phyloP scores from a whole-genome alignment of 306 rosid species.

The Macrotyloma uniflorum region DNA sequence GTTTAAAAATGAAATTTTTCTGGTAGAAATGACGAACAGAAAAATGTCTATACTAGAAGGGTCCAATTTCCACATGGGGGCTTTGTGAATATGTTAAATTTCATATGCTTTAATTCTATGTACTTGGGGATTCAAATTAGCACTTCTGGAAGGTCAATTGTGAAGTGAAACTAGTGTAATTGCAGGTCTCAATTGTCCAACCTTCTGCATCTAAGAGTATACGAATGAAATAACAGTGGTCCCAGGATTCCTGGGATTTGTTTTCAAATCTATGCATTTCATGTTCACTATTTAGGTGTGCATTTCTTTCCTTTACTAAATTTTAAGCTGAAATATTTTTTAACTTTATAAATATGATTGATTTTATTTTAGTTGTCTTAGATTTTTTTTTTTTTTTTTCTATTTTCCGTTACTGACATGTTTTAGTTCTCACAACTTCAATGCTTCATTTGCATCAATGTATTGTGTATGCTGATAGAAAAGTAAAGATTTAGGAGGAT shows the following conservation, averaged over 20 bases:
- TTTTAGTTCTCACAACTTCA: too few species aligned
- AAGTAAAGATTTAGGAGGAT: too few species aligned
- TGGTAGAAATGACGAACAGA: conserved; percentile 25
- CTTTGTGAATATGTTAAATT: conserved; percentile 48
- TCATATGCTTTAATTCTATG: conserved; percentile 22
- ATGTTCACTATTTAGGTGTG: not conserved
- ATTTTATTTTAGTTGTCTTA: too few species aligned
- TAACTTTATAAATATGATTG: too few species aligned
- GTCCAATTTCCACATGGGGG: conserved; percentile 21
- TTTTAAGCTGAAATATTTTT: too few species aligned
- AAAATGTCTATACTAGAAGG: conserved; percentile 24
- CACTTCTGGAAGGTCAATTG: conserved; percentile 31
- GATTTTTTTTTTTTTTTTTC: too few species aligned
- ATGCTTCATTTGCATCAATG: too few species aligned
- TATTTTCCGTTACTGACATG: too few species aligned
- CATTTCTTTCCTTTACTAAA: not conserved
- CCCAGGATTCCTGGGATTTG: conserved; percentile 30
- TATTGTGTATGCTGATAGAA: too few species aligned
- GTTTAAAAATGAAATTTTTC: not conserved
- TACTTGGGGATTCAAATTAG: conserved; percentile 14
- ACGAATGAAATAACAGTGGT: conserved; percentile 23
- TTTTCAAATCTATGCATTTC: not conserved
- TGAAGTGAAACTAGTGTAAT: conserved; percentile 30
- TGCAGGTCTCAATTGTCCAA: conserved; percentile 4
- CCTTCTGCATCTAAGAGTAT: not conserved